Evolutionary conservation across 2,329 filamentous ascomycete species (phyloP), one percentile per base, ranked within the genome.

Genomic region (Fusarium camptoceras): DNA sequence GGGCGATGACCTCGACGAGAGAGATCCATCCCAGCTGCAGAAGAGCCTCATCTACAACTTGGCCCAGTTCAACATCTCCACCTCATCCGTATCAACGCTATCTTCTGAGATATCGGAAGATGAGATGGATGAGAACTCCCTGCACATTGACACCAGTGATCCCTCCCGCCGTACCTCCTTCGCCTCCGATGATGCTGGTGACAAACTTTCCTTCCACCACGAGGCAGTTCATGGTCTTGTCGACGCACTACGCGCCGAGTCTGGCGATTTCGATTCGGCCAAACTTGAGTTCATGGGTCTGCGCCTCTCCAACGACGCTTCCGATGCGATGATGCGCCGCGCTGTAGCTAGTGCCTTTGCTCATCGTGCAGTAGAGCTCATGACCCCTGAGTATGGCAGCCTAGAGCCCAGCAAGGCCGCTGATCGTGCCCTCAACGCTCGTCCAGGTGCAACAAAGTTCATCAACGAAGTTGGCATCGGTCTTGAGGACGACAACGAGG

Each of bases 261-360:
- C 88, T 16, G 88, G 89, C 14, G 93, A 97, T 77, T 96, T 97
- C 69, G 94, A 97, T 75, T 85, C 85, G 4, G 88, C 89, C 51
- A 94, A 95, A 78, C 88, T 98, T 34, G 96, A 99, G 78, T 92
- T 99, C 68, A 97, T 94, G 84, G 93, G 94, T 48, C 85, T 98
- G n/a, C 91, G 95, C 14, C 93, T 99, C 79, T 92, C 91, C 57
- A 93, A 92, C 75, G 94, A 98, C 76, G 96, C 96, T 4, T 94
- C 94, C 2, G 95, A 97, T 76, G 87, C 91, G 70, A 92, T 96
- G 79, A 93, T 98, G 76, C 92, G 95, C 46, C 91, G 91, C 34
- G 94, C 96, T 18, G 91, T 98, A 25, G 93, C 93, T 4, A 89
- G 91, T 4, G 92, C 94, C 1, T 95, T 98, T 77, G 92, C 93